These are phyloP conservation scores for Clonostachys chloroleuca DNA, from an alignment of 2,329 filamentous ascomycete genomes.

Conservation along the genomic window DNA sequence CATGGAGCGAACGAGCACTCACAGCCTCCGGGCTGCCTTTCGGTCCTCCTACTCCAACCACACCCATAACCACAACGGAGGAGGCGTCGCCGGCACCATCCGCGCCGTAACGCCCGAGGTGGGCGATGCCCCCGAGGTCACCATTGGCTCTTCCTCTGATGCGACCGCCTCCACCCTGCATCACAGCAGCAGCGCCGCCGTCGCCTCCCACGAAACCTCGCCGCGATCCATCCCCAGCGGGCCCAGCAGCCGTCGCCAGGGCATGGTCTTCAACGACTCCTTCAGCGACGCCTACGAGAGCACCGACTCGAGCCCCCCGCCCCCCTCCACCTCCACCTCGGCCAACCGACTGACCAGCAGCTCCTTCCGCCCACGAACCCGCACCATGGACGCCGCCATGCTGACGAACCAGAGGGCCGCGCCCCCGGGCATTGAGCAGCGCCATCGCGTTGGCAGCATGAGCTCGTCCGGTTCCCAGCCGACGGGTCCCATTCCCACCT, in stretches of 20 bases:
- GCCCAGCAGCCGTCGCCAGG: conserved; percentile 45
- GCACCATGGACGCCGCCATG: conserved; percentile 53
- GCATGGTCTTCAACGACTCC: conserved; percentile 56
- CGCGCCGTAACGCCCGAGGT: conserved; percentile 65
- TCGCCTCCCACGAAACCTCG: conserved; percentile 22
- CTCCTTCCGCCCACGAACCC: conserved; percentile 46
- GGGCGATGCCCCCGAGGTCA: conserved; percentile 19
- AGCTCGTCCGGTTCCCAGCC: conserved; percentile 54
- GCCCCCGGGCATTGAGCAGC: conserved; percentile 36
- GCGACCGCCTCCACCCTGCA: conserved; percentile 13
- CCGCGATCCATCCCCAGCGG: conserved; percentile 21
- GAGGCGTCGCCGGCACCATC: conserved; percentile 31
- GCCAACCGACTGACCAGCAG: conserved; percentile 15
- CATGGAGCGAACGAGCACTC: conserved; percentile 27
- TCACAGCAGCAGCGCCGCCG: not conserved
- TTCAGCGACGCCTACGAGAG: conserved; percentile 46
- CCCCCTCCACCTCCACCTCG: not conserved
- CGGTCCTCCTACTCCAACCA: conserved; percentile 21
- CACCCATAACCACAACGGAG: conserved; percentile 7
- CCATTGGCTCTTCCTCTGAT: conserved; percentile 7
- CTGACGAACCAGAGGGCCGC: conserved; percentile 35
- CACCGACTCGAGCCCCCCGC: conserved; percentile 29
- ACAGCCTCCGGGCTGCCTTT: conserved; percentile 26
- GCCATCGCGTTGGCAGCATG: conserved; percentile 67
- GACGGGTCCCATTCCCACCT: conserved; percentile 4